Evolutionary conservation across 768 basidiomycete species (phyloP).

Genomic region (Melanogaster broomeanus): DNA sequence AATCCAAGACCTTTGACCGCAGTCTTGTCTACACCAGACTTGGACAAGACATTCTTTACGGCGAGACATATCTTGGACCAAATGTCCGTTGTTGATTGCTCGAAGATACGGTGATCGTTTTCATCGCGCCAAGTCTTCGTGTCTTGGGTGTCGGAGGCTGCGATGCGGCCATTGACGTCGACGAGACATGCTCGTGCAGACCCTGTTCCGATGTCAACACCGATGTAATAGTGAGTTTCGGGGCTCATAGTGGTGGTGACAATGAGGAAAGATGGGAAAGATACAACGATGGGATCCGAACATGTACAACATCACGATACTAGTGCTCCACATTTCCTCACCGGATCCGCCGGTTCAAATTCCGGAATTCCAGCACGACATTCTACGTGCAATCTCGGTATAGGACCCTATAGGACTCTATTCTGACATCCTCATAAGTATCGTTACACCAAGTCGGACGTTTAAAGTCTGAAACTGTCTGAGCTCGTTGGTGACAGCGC

Average conservation of each 20-base stretch:
- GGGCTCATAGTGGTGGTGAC: slow-evolving; percentile 32
- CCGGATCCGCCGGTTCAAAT: not conserved
- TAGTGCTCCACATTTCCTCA: slow-evolving; percentile 10
- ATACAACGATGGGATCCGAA: not conserved
- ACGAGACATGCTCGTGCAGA: slow-evolving; percentile 89
- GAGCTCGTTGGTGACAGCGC: not conserved
- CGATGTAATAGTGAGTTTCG: slow-evolving; percentile 57
- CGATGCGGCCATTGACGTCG: slow-evolving; percentile 61
- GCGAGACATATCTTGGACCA: slow-evolving; percentile 70
- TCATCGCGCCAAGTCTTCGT: slow-evolving; percentile 88
- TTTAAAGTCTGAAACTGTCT: not conserved
- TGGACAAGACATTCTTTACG: slow-evolving; percentile 61
- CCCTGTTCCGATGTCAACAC: slow-evolving; percentile 89
- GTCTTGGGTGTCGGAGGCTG: slow-evolving; percentile 77
- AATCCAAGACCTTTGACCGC: slow-evolving; percentile 88
- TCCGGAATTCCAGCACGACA: slow-evolving; percentile 1
- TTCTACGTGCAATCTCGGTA: not conserved
- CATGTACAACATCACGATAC: slow-evolving; percentile 10
- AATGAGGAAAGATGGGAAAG: not conserved
- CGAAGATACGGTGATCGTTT: slow-evolving; percentile 89
- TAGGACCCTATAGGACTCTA: not conserved
- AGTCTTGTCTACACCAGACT: slow-evolving; percentile 53
- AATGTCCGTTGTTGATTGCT: slow-evolving; percentile 91
- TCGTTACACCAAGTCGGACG: no score
- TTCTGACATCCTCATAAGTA: not conserved